Base-by-base conservation (phyloP, 352 stramenopile species). In the Pythium insidiosum region DNA sequence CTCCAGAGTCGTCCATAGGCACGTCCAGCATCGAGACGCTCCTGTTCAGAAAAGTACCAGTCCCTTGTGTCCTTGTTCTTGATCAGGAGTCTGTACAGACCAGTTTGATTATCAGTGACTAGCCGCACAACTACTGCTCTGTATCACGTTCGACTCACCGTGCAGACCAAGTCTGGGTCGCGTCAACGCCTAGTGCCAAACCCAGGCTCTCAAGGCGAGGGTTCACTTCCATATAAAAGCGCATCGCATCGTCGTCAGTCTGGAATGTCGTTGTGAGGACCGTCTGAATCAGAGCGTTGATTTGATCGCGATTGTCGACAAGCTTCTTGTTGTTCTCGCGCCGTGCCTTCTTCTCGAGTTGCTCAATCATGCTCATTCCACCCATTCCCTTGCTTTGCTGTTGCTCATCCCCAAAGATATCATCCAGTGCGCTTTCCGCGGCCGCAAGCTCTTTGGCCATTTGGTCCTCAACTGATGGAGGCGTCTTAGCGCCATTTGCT, bases 281-380 rank as follows among this genome's bases (percentile, higher is more conserved):
- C 25, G 75, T 33, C 1, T 65, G 39, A n/a, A 94, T 56, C 6
- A 83, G 53, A 6, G 51, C 35, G 46, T 84, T 85, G 29, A 94
- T 74, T 19, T 73, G 59, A 1, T 73, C 65, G 10, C 67, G 64
- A 23, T 87, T 70, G 22, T 91, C 69, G 19, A 94, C 81, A 2
- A 94, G 64, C 56, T 89, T 90, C 61, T 89, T 90, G 64, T 94
- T 94, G 58, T 66, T 84, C 24, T 91, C 79, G 37, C 82, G 84
- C 7, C 81, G 61, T 4, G 81, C 81, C 39, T 91, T 89, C 55
- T 88, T 88, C 57, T 94, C 81, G 2, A 94, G 61, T 43, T 92
- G 74, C 51, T 94, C 76, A 26, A 94, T 89, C 76, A 94, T 88
- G 34, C 64, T 85, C 68, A 90, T 90, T 11, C 81, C 77, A n/a